phyloP scores from a whole-genome alignment of 106 monocot genomes.

The Apostasia ramifera region DNA sequence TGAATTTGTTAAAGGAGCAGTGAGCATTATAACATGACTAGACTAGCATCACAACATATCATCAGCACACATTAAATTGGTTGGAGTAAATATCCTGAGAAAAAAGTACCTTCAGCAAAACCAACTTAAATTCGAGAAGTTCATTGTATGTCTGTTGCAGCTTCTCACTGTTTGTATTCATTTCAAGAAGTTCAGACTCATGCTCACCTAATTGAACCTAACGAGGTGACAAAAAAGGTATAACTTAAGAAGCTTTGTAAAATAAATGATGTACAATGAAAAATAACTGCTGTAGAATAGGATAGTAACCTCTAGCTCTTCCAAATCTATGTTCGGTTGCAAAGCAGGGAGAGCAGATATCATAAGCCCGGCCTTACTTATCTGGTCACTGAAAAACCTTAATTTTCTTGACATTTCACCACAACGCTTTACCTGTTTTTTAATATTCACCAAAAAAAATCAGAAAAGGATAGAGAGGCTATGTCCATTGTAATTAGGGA shows the following conservation, averaged over 20 bases:
- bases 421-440: slow-evolving; percentile 79
- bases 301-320: slow-evolving; percentile 74
- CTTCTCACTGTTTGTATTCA: slow-evolving; percentile 94
- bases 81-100: background rate
- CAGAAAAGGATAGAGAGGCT: no score
- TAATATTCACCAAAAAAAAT: no score
- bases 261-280: background rate
- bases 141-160: slow-evolving; percentile 85
- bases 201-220: slow-evolving; percentile 76
- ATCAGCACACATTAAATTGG: no score
- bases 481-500: no score
- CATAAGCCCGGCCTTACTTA: slow-evolving; percentile 57
- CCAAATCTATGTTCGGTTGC: slow-evolving; percentile 71
- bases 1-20: no score
- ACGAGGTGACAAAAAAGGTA: slow-evolving; percentile 13
- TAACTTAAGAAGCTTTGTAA: background rate
- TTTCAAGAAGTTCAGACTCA: slow-evolving; percentile 96
- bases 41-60: no score
- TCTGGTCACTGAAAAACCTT: slow-evolving; percentile 83
- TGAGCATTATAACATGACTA: no score
- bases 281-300: background rate
- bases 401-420: slow-evolving; percentile 95
- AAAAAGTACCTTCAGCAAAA: slow-evolving; percentile 75
- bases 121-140: slow-evolving; percentile 94
- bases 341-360: slow-evolving; percentile 46